Evolutionary conservation across 371 early-diverging fungal genomes (phyloP).

Genomic region (Blastocladiella emersonii): DNA sequence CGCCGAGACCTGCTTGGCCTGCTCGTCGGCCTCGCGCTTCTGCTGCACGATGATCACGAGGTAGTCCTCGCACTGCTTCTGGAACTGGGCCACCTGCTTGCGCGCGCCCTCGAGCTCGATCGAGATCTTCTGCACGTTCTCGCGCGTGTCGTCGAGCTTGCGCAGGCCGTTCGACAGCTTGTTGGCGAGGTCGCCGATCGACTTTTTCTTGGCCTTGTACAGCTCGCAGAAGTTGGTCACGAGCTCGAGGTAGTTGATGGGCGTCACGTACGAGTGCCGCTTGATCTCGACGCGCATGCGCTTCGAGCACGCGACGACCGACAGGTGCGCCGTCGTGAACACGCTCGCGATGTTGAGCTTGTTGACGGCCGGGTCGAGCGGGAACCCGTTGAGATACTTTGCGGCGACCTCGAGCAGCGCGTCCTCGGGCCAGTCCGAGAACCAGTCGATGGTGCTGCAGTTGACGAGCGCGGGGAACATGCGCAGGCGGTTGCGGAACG

Average conservation of each 20-base stretch:
- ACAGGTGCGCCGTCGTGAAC: conserved; percentile 30
- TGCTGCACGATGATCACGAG: conserved; percentile 45
- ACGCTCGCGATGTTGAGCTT: conserved; percentile 24
- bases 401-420: conserved; percentile 35
- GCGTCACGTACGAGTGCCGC: conserved; percentile 35
- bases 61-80: conserved; percentile 43
- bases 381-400: conserved; percentile 24
- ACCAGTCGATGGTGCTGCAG: conserved; percentile 41
- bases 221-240: conserved; percentile 30
- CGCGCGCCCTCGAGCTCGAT: conserved; percentile 34
- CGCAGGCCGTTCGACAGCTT: conserved; percentile 35
- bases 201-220: conserved; percentile 23
- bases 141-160: conserved; percentile 36
- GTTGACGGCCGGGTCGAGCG: conserved; percentile 23
- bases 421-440: conserved; percentile 42
- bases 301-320: conserved; percentile 29
- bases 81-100: conserved; percentile 34
- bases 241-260: conserved; percentile 37
- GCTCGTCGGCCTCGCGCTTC: conserved; percentile 42
- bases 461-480: conserved; percentile 40
- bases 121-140: conserved; percentile 32
- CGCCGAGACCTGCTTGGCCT: conserved; percentile 34
- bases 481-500: conserved; percentile 31
- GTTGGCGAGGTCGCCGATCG: conserved; percentile 26
- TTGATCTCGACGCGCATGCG: conserved; percentile 28